phyloP scores from a whole-genome alignment of 1,284 basidiomycete genomes.

The Microbotryomycetes sp. region DNA sequence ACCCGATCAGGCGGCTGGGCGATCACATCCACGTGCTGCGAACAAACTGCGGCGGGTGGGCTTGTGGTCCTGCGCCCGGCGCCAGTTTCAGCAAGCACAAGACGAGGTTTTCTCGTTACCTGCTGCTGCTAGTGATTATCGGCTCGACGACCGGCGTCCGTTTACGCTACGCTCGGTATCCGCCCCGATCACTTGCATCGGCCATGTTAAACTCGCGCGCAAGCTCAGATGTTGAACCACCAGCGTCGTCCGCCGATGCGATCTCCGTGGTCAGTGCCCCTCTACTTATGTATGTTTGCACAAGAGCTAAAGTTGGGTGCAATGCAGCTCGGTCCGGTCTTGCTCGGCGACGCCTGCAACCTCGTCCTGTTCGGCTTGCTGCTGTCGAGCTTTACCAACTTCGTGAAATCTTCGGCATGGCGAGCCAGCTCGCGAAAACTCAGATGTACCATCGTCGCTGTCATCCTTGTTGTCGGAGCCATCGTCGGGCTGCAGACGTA shows the following conservation, averaged over 20 bases:
- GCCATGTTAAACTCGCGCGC: too few species aligned
- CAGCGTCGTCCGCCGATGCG: not conserved
- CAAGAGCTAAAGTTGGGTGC: not conserved
- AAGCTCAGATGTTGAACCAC: not conserved
- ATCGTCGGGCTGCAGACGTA: not conserved
- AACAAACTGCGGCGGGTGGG: too few species aligned
- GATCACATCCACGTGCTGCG: too few species aligned
- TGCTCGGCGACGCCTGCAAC: not conserved
- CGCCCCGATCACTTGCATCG: too few species aligned
- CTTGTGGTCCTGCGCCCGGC: too few species aligned
- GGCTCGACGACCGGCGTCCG: too few species aligned
- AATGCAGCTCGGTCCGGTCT: not conserved
- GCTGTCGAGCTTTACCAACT: not conserved
- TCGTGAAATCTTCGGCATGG: not conserved
- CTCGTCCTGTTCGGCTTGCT: not conserved
- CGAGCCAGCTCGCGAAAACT: not conserved
- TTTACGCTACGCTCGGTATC: too few species aligned
- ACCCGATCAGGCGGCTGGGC: too few species aligned
- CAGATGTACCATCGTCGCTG: not conserved
- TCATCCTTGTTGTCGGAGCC: not conserved
- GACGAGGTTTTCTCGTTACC: too few species aligned
- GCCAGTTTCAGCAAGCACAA: too few species aligned
- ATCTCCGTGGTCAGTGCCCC: not conserved
- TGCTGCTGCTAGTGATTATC: too few species aligned
- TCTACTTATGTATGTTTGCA: not conserved